Evolutionary conservation across 192 early-diverging fungal genomes (phyloP).

Genomic region (Entophlyctis luteolus): DNA sequence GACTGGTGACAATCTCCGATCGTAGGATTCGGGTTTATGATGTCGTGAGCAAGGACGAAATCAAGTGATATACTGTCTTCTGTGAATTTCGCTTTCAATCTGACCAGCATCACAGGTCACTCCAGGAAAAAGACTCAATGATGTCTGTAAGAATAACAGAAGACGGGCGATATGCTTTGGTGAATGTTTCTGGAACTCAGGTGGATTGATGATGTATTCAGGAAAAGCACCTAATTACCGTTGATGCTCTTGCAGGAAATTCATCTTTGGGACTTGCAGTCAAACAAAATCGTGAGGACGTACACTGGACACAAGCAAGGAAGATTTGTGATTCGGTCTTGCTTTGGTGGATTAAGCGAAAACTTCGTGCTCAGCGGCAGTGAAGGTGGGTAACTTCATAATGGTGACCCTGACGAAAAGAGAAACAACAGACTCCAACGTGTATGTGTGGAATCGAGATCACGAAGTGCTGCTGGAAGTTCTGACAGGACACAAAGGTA

Average conservation of each 20-base stretch:
- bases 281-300: conserved; percentile 64
- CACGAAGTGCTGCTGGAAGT: conserved; percentile 63
- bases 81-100: neutral
- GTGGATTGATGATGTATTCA: neutral
- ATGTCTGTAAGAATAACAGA: conserved; percentile 58
- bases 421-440: conserved; percentile 48
- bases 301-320: conserved; percentile 83
- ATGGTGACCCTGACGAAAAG: neutral
- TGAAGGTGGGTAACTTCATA: conserved; percentile 59
- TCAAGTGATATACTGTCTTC: conserved; percentile 16
- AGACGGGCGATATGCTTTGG: conserved; percentile 59
- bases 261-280: conserved; percentile 82
- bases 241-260: conserved; percentile 57
- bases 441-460: conserved; percentile 82
- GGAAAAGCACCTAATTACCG: neutral
- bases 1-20: conserved; percentile 64
- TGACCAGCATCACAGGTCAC: conserved; percentile 14
- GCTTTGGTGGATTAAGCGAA: conserved; percentile 81
- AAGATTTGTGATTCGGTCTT: conserved; percentile 82
- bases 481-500: conserved; percentile 62
- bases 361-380: conserved; percentile 88
- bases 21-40: conserved; percentile 64
- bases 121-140: conserved; percentile 53
- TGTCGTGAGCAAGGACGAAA: conserved; percentile 50
- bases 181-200: conserved; percentile 46